Base-by-base conservation (phyloP, 495 filamentous ascomycete species). In the Mytilinidion resinicola region DNA sequence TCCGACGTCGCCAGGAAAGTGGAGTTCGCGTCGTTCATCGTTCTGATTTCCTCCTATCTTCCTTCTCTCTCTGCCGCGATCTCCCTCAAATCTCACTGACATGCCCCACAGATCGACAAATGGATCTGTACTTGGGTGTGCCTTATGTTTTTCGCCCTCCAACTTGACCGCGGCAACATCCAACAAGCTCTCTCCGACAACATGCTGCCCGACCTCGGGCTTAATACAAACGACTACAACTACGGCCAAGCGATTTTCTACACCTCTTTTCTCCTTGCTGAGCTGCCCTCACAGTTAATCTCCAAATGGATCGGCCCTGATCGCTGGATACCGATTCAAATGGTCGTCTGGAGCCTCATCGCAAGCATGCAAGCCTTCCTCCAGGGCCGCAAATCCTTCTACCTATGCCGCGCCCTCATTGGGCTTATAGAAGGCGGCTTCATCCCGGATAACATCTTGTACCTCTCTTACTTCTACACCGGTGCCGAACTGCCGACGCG, bases 201-300 rank as follows among this genome's bases (percentile, higher is more conserved):
- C 30, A 43, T 62, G 12, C 59, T 62, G 9, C 30, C 43, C 4
- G 53, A 62, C 12, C 33, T 62, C 1, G 34, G 39, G 9, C n/a
- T 62, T 15, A 58, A 1, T 30, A 62, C 59, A 7, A 47, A 57
- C 37, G 53, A 62, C 20, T 62, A 57, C 38, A 62, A 58, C 39
- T 39, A 44, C 3, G 60, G 60, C 1, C 46, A 46, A 15, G 55
- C 51, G 2, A 20, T 63, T 2, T 54, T 46, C 14, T 21, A 43
- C 7, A 4, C 55, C 11, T n/a, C 56, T 17, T 63, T 63, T 51
- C 51, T 63, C 1, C 25, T 59, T 1, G 61, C 61, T 4, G 61
- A 63, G 44, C 41, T 63, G 3, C 61, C 61, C 7, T 60, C 56
- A 7, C 61, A 63, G 43, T 15, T 63, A n/a, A 34, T 63, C 9